phyloP scores from a whole-genome alignment of 192 early-diverging fungal species.

The Coemansia sp. region DNA sequence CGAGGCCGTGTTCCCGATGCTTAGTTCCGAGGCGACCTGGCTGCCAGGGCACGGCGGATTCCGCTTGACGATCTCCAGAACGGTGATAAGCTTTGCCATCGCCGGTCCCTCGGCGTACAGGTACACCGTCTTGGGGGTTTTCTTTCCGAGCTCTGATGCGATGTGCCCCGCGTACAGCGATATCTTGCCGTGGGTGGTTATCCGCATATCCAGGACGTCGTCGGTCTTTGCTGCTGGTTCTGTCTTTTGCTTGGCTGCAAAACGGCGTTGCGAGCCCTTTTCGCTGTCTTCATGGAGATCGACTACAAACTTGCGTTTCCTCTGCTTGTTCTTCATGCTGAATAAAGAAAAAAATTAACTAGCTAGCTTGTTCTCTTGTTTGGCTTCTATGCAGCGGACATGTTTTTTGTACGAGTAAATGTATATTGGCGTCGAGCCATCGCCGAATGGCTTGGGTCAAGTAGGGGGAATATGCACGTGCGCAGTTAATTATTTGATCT shows the following conservation, averaged over 20 bases:
- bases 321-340: neutral
- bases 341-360: no score
- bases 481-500: neutral
- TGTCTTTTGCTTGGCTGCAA: neutral
- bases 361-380: no score
- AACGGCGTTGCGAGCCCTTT: neutral
- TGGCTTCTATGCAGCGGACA: no score
- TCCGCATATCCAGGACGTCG: conserved; percentile 25
- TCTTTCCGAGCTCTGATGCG: conserved; percentile 2
- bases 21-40: neutral
- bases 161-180: conserved; percentile 24
- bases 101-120: conserved; percentile 42
- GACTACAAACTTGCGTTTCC: conserved; percentile 6
- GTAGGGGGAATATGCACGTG: neutral
- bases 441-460: no score
- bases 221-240: no score
- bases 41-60: neutral
- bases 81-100: conserved; percentile 35
- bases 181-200: conserved; percentile 48
- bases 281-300: neutral
- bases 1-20: conserved; percentile 7
- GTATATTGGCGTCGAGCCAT: no score
- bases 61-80: conserved; percentile 43
- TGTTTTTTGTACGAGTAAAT: neutral
- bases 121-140: neutral